Conservation (phyloP, 495 filamentous ascomycete genomes). For the Penicillium samsonianum region DNA sequence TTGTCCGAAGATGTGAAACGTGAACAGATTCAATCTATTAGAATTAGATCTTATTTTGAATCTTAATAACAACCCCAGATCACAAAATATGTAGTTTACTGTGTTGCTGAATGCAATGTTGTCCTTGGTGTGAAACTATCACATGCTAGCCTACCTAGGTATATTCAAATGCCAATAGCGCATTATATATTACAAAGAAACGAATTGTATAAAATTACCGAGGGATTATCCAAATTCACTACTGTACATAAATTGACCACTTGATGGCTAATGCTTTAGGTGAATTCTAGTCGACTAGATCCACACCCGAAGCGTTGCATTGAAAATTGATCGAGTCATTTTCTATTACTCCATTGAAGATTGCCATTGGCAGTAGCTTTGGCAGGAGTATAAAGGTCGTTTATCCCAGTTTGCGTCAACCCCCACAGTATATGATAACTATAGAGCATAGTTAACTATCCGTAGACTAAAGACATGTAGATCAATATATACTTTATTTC, state of each 20-base stretch:
- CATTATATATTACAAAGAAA: not conserved
- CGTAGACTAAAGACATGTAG: not conserved
- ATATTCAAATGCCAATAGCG: not conserved
- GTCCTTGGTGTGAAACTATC: conserved; percentile 1
- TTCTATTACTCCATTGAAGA: not conserved
- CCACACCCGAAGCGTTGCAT: not conserved
- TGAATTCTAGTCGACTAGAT: not conserved
- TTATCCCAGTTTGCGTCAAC: not conserved
- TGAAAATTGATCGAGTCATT: not conserved
- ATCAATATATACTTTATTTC: not conserved
- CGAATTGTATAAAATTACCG: not conserved
- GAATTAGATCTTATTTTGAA: not conserved
- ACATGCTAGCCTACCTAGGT: conserved; percentile 10
- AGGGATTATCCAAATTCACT: not conserved
- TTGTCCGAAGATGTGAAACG: not conserved
- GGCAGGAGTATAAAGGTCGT: not conserved
- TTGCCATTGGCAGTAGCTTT: not conserved
- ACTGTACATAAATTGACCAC: not conserved
- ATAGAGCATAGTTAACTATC: not conserved
- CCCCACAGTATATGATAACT: not conserved
- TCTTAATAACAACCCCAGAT: not conserved
- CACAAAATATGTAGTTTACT: not conserved
- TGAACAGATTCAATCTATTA: too few species aligned
- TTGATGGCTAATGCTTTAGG: not conserved
- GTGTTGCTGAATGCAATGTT: not conserved